phyloP scores from a whole-genome alignment of 108 stramenopile genomes.

The Pelagomonas calceolata region DNA sequence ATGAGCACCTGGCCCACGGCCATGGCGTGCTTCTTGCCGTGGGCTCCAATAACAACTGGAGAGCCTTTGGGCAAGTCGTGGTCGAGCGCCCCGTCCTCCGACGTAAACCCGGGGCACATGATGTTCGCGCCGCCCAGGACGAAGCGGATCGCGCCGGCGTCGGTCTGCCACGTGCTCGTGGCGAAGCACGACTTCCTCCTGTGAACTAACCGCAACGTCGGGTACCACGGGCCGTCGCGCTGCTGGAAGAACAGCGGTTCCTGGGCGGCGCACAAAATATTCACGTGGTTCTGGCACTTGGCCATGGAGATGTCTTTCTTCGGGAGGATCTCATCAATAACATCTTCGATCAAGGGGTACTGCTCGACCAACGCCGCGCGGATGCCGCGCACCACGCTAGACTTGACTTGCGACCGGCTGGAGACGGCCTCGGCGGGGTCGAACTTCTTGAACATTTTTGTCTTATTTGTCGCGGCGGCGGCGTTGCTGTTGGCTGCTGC shows the following conservation, averaged over 20 bases:
- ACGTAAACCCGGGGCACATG: constrained; percentile 93
- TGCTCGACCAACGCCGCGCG: constrained; percentile 26
- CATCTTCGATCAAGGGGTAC: constrained; percentile 14
- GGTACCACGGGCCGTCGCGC: constrained; percentile 82
- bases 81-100: constrained; percentile 65
- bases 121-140: constrained; percentile 89
- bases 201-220: constrained; percentile 74
- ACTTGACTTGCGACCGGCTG: constrained; percentile 36
- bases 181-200: constrained; percentile 62
- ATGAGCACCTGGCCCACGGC: constrained; percentile 82
- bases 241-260: constrained; percentile 80
- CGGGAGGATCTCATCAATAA: constrained; percentile 71
- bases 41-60: constrained; percentile 75
- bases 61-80: constrained; percentile 56
- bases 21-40: constrained; percentile 82
- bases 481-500: too few species aligned
- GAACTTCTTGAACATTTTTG: constrained; percentile 20
- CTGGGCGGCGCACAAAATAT: constrained; percentile 43
- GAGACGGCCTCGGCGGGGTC: constrained; percentile 29
- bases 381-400: constrained; percentile 38
- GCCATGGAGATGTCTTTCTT: constrained; percentile 74
- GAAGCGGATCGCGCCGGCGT: constrained; percentile 88
- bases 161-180: constrained; percentile 44
- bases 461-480: too few species aligned
- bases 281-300: constrained; percentile 65